Conservation (phyloP, 2,329 filamentous ascomycete species). For the Xylaria arbuscula region DNA sequence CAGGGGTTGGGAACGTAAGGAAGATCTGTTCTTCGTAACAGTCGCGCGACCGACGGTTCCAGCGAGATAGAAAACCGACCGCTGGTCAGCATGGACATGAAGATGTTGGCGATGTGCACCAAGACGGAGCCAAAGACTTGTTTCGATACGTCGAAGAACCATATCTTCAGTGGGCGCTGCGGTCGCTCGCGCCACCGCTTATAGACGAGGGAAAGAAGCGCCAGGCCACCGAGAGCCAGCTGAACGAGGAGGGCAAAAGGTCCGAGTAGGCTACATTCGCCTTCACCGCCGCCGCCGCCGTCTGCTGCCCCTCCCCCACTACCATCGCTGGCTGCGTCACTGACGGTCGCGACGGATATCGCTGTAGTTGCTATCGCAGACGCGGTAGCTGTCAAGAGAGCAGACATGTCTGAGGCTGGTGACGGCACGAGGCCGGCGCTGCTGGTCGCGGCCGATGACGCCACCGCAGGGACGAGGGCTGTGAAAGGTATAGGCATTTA, state of each 20-base stretch:
- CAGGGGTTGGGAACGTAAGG: conserved; percentile 87
- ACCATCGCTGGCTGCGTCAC: conserved; percentile 52
- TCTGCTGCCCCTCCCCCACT: conserved; percentile 34
- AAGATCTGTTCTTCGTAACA: conserved; percentile 57
- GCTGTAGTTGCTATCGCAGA: conserved; percentile 41
- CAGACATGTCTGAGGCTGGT: conserved; percentile 39
- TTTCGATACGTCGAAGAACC: conserved; percentile 97
- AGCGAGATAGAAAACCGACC: conserved; percentile 79
- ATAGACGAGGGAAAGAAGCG: conserved; percentile 86
- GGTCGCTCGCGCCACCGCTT: conserved; percentile 94
- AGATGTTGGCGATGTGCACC: conserved; percentile 90
- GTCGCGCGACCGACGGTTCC: conserved; percentile 56
- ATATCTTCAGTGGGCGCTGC: conserved; percentile 92
- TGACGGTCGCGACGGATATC: conserved; percentile 39
- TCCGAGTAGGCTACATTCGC: conserved; percentile 88
- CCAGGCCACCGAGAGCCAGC: conserved; percentile 83
- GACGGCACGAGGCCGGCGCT: conserved; percentile 40
- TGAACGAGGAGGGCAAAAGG: conserved; percentile 93
- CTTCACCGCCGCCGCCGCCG: conserved; percentile 57
- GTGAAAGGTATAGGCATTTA: conserved; percentile 46
- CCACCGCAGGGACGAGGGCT: conserved; percentile 39
- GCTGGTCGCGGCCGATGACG: conserved; percentile 40
- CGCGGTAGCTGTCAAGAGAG: conserved; percentile 41
- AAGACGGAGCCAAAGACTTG: conserved; percentile 94
- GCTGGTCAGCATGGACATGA: conserved; percentile 96